These are phyloP conservation scores for Emmonsiellopsis sp. DNA, from an alignment of 2,329 filamentous ascomycete genomes.

Conservation along the genomic window DNA sequence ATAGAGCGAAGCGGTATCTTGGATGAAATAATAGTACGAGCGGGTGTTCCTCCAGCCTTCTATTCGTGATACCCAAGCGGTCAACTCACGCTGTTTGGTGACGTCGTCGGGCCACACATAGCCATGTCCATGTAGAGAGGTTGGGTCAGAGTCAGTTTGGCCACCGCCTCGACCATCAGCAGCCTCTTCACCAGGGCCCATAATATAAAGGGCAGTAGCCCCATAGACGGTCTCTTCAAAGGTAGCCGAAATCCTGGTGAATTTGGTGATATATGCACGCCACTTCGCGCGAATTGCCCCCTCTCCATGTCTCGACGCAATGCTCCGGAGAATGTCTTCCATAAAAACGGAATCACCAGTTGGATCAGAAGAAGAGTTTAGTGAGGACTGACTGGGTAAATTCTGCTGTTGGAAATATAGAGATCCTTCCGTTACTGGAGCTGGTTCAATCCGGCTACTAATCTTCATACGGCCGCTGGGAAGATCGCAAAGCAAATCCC, in stretches of 20 bases:
- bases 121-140: conserved; percentile 68
- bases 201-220: conserved; percentile 71
- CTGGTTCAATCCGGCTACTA: conserved; percentile 73
- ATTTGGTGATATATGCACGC: conserved; percentile 89
- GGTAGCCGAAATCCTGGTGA: conserved; percentile 81
- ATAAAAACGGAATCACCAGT: conserved; percentile 88
- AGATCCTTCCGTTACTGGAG: conserved; percentile 74
- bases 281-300: conserved; percentile 85
- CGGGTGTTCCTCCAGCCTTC: conserved; percentile 95
- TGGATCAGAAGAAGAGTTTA: conserved; percentile 46
- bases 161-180: conserved; percentile 27
- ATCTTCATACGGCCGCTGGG: conserved; percentile 91
- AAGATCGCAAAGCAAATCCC: conserved; percentile 92
- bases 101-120: conserved; percentile 89
- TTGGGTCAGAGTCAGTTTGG: conserved; percentile 32
- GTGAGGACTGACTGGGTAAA: conserved; percentile 16
- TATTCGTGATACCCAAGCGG: conserved; percentile 83
- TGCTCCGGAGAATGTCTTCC: conserved; percentile 72
- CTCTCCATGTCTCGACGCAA: conserved; percentile 78
- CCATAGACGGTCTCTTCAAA: conserved; percentile 96
- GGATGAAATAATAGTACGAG: conserved; percentile 92
- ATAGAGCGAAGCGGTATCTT: conserved; percentile 45
- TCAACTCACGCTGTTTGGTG: conserved; percentile 73
- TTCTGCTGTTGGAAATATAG: conserved; percentile 75
- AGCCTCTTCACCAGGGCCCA: conserved; percentile 61